Evolutionary conservation across 331 rosid genomes (phyloP), one percentile per base, ranked within the genome.

Genomic region (Malus hybrid): DNA sequence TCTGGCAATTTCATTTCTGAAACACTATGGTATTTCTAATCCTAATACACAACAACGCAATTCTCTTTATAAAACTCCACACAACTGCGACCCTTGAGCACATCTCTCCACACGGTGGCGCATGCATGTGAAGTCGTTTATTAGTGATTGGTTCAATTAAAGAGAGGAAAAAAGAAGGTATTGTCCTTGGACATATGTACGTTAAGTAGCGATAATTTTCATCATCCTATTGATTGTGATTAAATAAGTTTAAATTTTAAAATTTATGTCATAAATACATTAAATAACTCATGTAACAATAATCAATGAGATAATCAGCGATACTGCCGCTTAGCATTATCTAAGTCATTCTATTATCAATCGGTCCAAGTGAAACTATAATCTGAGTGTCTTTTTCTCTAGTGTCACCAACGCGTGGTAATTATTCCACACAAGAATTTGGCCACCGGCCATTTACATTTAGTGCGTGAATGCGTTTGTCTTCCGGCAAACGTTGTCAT

Each of bases 191-290:
- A 52, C n/a, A 14, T 14, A 14, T 0, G 7, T 14, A 50, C 1
- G 10, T 16, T 6, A 6, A 52, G 57, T 50, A 50, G 4, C 0
- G 14, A 5, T 1, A 10, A 42, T 42, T 42, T 10, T 42, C 1
- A 42, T 10, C 48, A 42, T 42, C 5, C 0, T 1, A 42, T 10
- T 10, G 5, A 42, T 10, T 42, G 14, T 42, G 0, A 42, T 42
- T 42, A 0, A 0, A 42, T 3, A 1, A 3, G 0, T 3, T 42
- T 42, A 42, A 42, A 42, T 42, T 3, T 52, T 6, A 16, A 42
- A 42, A 42, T 42, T 42, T 10, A 0, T 42, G 48, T 42, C 46
- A 0, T 42, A 42, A 0, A 42, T 10, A 42, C 13, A 42, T 42
- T 10, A 42, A 42, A 42, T 42, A 42, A 42, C 14, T 42, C 48